These are phyloP conservation scores for Beauveria medogensis DNA, from an alignment of 2,329 filamentous ascomycete species.

Conservation along the genomic window DNA sequence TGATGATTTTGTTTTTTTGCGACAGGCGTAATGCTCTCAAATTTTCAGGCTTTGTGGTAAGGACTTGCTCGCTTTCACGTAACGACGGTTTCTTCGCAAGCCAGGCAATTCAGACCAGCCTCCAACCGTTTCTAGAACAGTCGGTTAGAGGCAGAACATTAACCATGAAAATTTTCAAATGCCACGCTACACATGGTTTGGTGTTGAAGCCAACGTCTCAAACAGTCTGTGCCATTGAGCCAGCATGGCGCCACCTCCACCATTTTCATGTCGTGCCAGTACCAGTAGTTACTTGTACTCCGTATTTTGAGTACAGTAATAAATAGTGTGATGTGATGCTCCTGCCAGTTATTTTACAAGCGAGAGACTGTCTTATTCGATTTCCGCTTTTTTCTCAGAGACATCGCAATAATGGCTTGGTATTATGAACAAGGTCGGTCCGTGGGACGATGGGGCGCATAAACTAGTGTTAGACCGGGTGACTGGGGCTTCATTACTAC, in stretches of 20 bases:
- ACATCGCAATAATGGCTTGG: not conserved
- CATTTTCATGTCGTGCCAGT: not conserved
- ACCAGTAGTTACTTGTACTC: no score
- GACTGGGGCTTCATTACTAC: not conserved
- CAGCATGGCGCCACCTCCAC: constrained; percentile 2
- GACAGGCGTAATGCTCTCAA: not conserved
- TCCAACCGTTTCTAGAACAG: not conserved
- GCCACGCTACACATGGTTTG: not conserved
- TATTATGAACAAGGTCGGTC: not conserved
- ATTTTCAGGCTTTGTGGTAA: not conserved
- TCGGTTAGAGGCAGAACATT: not conserved
- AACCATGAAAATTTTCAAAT: not conserved
- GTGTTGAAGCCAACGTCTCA: not conserved
- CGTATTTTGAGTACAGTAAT: not conserved
- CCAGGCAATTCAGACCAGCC: not conserved
- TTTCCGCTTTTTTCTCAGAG: not conserved
- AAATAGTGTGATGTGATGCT: not conserved
- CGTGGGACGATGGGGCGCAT: not conserved
- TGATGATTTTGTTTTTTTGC: not conserved
- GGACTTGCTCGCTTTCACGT: not conserved
- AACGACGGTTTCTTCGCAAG: not conserved
- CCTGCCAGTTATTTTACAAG: not conserved
- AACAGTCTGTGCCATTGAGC: constrained; percentile 1
- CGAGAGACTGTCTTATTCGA: not conserved
- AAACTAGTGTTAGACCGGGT: not conserved